Evolutionary conservation across 495 filamentous ascomycete species (phyloP).

Genomic region (Lindgomyces ingoldianus): DNA sequence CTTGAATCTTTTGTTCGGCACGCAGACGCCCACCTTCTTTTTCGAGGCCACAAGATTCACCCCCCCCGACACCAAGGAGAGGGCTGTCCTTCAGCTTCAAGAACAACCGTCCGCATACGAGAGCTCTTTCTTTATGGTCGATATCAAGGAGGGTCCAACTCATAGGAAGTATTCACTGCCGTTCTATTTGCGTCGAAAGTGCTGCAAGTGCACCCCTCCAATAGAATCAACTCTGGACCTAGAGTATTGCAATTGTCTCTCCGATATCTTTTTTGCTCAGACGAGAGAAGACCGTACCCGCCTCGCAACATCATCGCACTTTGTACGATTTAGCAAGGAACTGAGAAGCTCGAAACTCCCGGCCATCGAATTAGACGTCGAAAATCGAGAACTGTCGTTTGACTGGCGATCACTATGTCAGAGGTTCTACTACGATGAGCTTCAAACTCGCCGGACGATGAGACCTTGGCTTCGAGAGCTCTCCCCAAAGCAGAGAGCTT

Average conservation of each 20-base stretch:
- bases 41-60: neutral
- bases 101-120: neutral
- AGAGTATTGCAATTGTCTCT: neutral
- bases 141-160: neutral
- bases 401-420: constrained; percentile 4
- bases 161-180: neutral
- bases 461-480: constrained; percentile 1
- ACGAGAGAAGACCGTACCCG: neutral
- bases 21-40: neutral
- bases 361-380: neutral
- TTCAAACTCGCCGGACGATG: neutral
- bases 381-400: neutral
- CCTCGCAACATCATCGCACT: neutral
- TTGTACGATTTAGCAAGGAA: neutral
- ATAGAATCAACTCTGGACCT: neutral
- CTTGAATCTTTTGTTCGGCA: neutral
- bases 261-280: neutral
- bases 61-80: constrained; percentile 1
- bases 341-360: neutral
- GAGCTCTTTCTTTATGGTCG: neutral
- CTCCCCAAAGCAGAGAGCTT: neutral
- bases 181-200: neutral
- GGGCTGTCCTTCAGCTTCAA: neutral
- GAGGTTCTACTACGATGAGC: constrained; percentile 6
- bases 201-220: neutral